Evolutionary conservation across 176 grass and related monocot genomes (phyloP), one percentile per base, ranked within the genome.

Genomic region (Sorghum bicolor): DNA sequence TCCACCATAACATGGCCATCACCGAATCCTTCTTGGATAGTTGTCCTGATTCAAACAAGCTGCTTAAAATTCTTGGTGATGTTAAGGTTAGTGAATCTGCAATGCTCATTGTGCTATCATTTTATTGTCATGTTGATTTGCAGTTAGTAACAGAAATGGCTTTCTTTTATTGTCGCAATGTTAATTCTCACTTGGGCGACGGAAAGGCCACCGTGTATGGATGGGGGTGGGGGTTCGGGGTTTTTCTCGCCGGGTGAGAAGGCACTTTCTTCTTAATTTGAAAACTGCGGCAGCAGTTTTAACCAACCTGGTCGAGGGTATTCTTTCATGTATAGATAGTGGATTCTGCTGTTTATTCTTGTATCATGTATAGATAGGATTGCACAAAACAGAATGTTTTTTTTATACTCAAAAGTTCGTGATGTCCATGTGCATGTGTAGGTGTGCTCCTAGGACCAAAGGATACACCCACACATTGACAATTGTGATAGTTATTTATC

Each of bases 1-100:
- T 96, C 71, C 83, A 96, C 70, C 96, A 98, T 85, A 98, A 98
- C 76, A 98, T 98, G 88, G 87, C 87, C 43, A 91, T 98, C 70
- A 72, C 96, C 16, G 80, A 98, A 82, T 96, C 83, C 71, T 92
- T 90, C 84, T 80, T 77, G 76, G 89, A 98, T 79, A 84, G 83
- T 60, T 92, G 91, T 89, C 73, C 88, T 72, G 83, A 96, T 85
- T 91, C 92, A 86, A 94, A 82, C 78, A 98, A 80, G 36, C 65
- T 98, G 16, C 87, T 98, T 73, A 78, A 86, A 84, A 87, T 94
- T 41, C 74, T 98, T 63, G 83, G 78, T 67, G 92, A 86, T 62
- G 86, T 94, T 84, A 99, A 99, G 90, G 93, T 99, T 61, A 74
- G 76, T 82, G n/a, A 90, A 82, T 72, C 36, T 45, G 8, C 32